Conservation (phyloP, 2,329 filamentous ascomycete species). For the Penicillium brevicompactum region DNA sequence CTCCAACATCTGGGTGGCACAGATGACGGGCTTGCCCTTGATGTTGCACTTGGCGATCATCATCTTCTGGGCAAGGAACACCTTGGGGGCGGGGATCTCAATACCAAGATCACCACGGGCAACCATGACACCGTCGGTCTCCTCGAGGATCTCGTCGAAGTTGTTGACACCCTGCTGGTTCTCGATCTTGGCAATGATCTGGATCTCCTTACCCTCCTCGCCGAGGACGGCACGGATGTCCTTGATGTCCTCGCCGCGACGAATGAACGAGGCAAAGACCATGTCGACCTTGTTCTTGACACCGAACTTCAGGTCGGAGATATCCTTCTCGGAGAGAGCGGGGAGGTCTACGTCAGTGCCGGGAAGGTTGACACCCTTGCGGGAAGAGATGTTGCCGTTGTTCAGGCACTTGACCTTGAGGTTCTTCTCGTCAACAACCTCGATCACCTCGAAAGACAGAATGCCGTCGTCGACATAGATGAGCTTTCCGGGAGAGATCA, state of each 20-base stretch:
- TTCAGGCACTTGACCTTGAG: conserved; percentile 85
- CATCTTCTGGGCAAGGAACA: conserved; percentile 99
- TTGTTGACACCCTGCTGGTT: conserved; percentile 99
- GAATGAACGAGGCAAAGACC: conserved; percentile 98
- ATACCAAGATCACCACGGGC: conserved; percentile 98
- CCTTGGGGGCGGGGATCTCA: conserved; percentile 96
- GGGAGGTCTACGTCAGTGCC: conserved; percentile 98
- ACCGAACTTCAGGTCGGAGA: conserved; percentile 88
- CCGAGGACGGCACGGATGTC: conserved; percentile 91
- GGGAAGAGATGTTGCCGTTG: conserved; percentile 98
- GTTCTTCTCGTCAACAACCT: conserved; percentile 85
- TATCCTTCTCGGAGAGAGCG: conserved; percentile 96
- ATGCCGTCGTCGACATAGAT: conserved; percentile 99
- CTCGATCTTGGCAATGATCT: conserved; percentile 99
- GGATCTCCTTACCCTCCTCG: conserved; percentile 89
- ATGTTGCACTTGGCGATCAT: conserved; percentile 99
- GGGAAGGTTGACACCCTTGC: conserved; percentile 98
- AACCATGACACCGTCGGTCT: conserved; percentile 99
- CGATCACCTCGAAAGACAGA: conserved; percentile 90
- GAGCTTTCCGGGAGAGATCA: conserved; percentile 84
- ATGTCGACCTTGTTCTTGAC: conserved; percentile 99
- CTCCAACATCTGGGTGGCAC: conserved; percentile 99
- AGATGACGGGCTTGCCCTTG: conserved; percentile 97
- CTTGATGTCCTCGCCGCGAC: conserved; percentile 86
- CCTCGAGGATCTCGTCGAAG: conserved; percentile 93